Conservation (phyloP, 495 filamentous ascomycete species). For the Hypoxylon cercidicola region DNA sequence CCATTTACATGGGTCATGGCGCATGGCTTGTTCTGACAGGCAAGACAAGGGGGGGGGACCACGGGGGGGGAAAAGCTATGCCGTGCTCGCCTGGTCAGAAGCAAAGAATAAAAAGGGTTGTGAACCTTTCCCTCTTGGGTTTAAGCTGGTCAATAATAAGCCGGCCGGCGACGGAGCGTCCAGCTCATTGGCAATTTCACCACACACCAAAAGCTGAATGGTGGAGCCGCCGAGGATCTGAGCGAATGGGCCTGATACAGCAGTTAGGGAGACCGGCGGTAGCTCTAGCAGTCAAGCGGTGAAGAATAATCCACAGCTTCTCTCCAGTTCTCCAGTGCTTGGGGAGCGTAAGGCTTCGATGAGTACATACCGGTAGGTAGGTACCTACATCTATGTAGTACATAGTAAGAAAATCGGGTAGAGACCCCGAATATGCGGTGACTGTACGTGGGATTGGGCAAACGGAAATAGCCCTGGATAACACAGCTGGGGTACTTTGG, state of each 20-base stretch:
- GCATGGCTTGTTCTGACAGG: constrained; percentile 33
- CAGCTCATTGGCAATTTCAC: constrained; percentile 44
- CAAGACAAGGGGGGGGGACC: constrained; percentile 17
- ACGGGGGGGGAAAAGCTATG: constrained; percentile 11
- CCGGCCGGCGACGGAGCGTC: constrained; percentile 35
- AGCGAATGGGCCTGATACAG: constrained; percentile 45
- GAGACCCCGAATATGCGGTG: constrained; percentile 21
- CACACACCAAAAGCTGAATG: constrained; percentile 46
- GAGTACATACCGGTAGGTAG: too few relatives aligned
- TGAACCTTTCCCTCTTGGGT: constrained; percentile 42
- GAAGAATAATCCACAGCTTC: constrained; percentile 46
- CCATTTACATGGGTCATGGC: neutral
- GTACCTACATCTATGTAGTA: too few relatives aligned
- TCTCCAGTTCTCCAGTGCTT: constrained; percentile 2
- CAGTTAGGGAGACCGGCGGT: constrained; percentile 28
- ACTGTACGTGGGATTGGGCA: constrained; percentile 36
- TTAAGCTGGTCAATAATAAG: constrained; percentile 43
- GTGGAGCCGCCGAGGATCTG: constrained; percentile 44
- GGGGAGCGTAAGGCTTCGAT: constrained; percentile 17
- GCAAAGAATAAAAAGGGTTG: constrained; percentile 38
- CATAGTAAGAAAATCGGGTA: constrained; percentile 27
- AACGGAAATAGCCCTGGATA: constrained; percentile 43
- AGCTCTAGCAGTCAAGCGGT: constrained; percentile 44
- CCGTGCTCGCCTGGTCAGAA: constrained; percentile 37
- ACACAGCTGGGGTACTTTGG: constrained; percentile 41